A percentile compares a stretch with the other conserved stretches of the same genome.
Evolutionary conservation across 1,284 basidiomycete genomes (phyloP).

Genomic region (Marasmius sp.): DNA sequence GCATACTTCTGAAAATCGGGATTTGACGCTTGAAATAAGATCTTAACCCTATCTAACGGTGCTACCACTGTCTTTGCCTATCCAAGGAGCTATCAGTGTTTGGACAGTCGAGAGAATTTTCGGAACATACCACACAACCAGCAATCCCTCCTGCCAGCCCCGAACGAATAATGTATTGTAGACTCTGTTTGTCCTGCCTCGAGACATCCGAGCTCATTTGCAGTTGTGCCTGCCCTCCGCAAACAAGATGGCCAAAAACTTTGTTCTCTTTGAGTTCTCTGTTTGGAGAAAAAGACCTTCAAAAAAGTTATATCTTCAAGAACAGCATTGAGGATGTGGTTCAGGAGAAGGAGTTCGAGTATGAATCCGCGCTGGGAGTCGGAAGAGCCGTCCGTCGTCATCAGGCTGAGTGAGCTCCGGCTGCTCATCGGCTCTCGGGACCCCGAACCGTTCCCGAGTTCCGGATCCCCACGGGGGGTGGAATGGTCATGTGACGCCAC

Average conservation of each 20-base stretch:
- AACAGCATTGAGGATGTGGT: too few species aligned
- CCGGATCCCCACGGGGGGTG: too few species aligned
- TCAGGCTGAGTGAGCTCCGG: too few species aligned
- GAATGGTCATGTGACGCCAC: too few species aligned
- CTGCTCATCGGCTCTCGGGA: too few species aligned
- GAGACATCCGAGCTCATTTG: constrained; percentile 67
- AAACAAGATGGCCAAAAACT: constrained; percentile 3
- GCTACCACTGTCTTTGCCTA: constrained; percentile 97
- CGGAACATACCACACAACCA: constrained; percentile 79
- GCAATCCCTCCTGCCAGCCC: constrained; percentile 92
- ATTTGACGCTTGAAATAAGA: constrained; percentile 97
- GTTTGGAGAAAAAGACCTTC: neutral
- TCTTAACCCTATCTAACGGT: constrained; percentile 97
- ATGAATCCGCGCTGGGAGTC: too few species aligned
- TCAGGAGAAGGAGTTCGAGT: too few species aligned
- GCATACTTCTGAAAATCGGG: constrained; percentile 94
- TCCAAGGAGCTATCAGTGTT: constrained; percentile 13
- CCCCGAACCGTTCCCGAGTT: too few species aligned
- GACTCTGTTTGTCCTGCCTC: constrained; percentile 63
- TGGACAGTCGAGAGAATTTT: constrained; percentile 8
- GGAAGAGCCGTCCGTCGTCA: too few species aligned
- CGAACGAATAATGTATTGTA: constrained; percentile 77
- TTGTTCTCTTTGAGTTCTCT: neutral
- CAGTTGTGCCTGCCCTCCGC: constrained; percentile 19
- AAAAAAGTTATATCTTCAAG: neutral